Percentiles rank a stretch among this genome's conserved stretches.
Evolutionary conservation across 208 protist genomes (phyloP).

Genomic region (Naegleria lovaniensis): DNA sequence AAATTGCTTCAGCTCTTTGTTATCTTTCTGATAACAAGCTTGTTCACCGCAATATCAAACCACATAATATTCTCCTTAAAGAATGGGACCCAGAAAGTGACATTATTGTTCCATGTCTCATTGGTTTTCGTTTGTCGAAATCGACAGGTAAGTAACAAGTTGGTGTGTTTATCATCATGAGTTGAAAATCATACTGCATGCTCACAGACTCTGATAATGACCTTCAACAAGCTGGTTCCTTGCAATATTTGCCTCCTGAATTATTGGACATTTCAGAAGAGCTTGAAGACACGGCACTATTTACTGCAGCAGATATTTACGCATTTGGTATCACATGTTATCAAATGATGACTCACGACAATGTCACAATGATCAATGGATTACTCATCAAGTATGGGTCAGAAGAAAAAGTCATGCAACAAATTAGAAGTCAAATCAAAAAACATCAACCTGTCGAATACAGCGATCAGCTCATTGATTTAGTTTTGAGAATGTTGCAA

Average conservation of each 20-base stretch:
- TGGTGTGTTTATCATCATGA: too few relatives aligned
- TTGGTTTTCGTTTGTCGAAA: neutral
- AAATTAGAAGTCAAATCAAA: neutral
- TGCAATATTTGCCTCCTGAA: neutral
- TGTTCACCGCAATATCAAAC: neutral
- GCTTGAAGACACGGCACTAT: neutral
- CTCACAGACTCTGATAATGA: neutral
- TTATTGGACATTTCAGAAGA: neutral
- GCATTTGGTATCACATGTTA: neutral
- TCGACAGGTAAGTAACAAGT: neutral
- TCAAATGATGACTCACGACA: neutral
- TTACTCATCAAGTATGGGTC: neutral
- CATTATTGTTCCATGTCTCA: neutral
- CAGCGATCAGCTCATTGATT: neutral
- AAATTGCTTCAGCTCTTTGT: neutral
- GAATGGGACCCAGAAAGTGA: neutral
- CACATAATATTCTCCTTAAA: neutral
- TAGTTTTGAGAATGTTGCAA: neutral
- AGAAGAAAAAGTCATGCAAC: neutral
- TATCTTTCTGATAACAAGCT: neutral
- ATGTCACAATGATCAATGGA: neutral
- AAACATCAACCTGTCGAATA: neutral
- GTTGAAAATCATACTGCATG: too few relatives aligned
- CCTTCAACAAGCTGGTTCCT: neutral
- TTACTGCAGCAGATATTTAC: neutral